Percentiles rank a stretch among this genome's conserved stretches.
phyloP scores from a whole-genome alignment of 331 rosid species.

The Pyrus hybrid region DNA sequence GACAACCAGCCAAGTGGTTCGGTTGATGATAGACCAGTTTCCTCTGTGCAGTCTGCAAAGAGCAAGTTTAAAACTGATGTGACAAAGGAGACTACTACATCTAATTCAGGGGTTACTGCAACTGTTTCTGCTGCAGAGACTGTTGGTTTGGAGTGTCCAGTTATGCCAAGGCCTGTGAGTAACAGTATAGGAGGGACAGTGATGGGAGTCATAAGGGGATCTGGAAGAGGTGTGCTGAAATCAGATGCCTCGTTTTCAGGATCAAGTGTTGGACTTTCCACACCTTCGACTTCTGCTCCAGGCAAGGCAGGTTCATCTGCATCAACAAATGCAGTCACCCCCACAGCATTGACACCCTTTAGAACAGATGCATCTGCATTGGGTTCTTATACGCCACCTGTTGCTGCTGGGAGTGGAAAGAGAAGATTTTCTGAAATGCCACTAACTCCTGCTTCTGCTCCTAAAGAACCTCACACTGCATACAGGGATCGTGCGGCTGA shows the following conservation, averaged over 20 bases:
- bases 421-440: constrained; percentile 96
- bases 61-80: constrained; percentile 50
- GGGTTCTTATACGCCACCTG: constrained; percentile 63
- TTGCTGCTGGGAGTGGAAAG: constrained; percentile 55
- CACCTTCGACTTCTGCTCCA: constrained; percentile 32
- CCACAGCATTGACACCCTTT: constrained; percentile 48
- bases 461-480: constrained; percentile 60
- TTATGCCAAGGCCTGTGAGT: constrained; percentile 73
- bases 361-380: constrained; percentile 82
- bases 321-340: constrained; percentile 36
- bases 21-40: constrained; percentile 48
- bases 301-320: constrained; percentile 24
- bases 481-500: constrained; percentile 99
- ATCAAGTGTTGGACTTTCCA: constrained; percentile 21
- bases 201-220: constrained; percentile 98
- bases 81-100: constrained; percentile 39
- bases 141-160: constrained; percentile 42
- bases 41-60: constrained; percentile 53
- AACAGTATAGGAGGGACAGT: constrained; percentile 83
- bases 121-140: constrained; percentile 27
- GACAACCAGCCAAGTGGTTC: constrained; percentile 49
- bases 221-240: constrained; percentile 70
- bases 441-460: constrained; percentile 39
- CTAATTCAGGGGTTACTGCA: constrained; percentile 33
- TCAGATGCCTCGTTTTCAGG: constrained; percentile 53